phyloP scores from a whole-genome alignment of 192 early-diverging fungal genomes.

The Coemansia sp. region DNA sequence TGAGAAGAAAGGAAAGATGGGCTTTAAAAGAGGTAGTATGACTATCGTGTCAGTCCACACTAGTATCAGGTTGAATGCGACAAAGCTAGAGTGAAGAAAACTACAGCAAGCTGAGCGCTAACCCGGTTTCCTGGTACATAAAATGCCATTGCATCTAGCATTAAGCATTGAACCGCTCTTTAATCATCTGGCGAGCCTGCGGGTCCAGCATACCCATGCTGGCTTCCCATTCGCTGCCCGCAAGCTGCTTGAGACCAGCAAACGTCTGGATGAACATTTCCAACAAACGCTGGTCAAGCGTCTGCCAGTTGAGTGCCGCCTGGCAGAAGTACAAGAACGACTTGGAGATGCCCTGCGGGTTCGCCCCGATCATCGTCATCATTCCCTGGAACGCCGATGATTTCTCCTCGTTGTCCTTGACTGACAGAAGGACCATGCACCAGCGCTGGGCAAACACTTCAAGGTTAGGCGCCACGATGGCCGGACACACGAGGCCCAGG shows the following conservation, averaged over 20 bases:
- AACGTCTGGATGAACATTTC: conserved; percentile 54
- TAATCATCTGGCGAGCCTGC: conserved; percentile 42
- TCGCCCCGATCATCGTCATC: conserved; percentile 87
- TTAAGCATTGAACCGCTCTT: conserved; percentile 42
- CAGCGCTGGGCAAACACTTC: conserved; percentile 79
- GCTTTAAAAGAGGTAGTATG: not conserved
- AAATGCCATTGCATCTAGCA: not conserved
- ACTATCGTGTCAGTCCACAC: no score
- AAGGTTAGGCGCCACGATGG: conserved; percentile 81
- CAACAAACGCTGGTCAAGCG: conserved; percentile 48
- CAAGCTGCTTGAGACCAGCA: conserved; percentile 50
- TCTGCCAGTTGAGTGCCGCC: conserved; percentile 76
- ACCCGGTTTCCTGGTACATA: not conserved
- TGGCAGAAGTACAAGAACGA: conserved; percentile 75
- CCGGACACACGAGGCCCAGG: conserved; percentile 83
- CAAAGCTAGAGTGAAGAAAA: no score
- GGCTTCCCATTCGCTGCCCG: conserved; percentile 45
- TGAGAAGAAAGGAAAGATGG: not conserved
- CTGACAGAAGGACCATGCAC: conserved; percentile 72
- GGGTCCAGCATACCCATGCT: conserved; percentile 45
- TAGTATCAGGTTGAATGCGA: no score
- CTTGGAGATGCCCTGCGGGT: conserved; percentile 79
- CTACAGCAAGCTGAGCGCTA: no score
- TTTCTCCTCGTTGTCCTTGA: conserved; percentile 97
- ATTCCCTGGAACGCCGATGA: conserved; percentile 93